These are phyloP conservation scores for Xylariaceae sp. DNA, from an alignment of 2,329 filamentous ascomycete genomes.

Conservation along the genomic window DNA sequence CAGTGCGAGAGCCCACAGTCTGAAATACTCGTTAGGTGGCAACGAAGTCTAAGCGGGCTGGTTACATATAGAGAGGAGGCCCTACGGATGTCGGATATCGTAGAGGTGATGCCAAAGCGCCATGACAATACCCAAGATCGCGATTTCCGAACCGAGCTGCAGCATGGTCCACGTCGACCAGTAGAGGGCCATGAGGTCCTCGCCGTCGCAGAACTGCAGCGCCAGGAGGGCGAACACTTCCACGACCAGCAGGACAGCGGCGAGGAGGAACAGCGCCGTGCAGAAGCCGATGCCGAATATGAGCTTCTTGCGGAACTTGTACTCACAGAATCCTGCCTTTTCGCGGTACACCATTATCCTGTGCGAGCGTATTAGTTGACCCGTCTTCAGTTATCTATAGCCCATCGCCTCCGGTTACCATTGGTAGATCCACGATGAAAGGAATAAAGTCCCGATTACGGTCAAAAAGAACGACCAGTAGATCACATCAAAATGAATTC, in stretches of 20 bases:
- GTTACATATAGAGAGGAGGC: slow-evolving; percentile 19
- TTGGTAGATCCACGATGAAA: slow-evolving; percentile 42
- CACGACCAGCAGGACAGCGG: slow-evolving; percentile 52
- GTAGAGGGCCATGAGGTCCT: slow-evolving; percentile 62
- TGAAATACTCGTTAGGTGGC: slow-evolving; percentile 4
- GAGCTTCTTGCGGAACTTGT: slow-evolving; percentile 42
- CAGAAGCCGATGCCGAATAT: slow-evolving; percentile 47
- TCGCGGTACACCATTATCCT: slow-evolving; percentile 43
- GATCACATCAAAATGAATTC: slow-evolving; percentile 41
- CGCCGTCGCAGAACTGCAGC: slow-evolving; percentile 62
- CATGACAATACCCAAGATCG: slow-evolving; percentile 58
- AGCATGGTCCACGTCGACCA: slow-evolving; percentile 66
- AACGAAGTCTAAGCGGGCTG: background rate
- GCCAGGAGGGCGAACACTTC: slow-evolving; percentile 58
- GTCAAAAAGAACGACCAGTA: slow-evolving; percentile 46
- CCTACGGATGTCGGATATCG: slow-evolving; percentile 55
- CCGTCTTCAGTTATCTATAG: background rate
- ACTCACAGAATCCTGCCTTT: slow-evolving; percentile 37
- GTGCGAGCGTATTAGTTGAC: background rate
- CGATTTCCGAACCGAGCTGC: slow-evolving; percentile 60
- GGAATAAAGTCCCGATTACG: slow-evolving; percentile 43
- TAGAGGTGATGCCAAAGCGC: slow-evolving; percentile 54
- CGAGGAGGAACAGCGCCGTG: slow-evolving; percentile 47
- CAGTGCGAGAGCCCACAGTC: slow-evolving; percentile 58
- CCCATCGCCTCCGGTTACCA: slow-evolving; percentile 29